Evolutionary conservation across 495 filamentous ascomycete genomes (phyloP).

Genomic region (Clohesyomyces aquaticus): DNA sequence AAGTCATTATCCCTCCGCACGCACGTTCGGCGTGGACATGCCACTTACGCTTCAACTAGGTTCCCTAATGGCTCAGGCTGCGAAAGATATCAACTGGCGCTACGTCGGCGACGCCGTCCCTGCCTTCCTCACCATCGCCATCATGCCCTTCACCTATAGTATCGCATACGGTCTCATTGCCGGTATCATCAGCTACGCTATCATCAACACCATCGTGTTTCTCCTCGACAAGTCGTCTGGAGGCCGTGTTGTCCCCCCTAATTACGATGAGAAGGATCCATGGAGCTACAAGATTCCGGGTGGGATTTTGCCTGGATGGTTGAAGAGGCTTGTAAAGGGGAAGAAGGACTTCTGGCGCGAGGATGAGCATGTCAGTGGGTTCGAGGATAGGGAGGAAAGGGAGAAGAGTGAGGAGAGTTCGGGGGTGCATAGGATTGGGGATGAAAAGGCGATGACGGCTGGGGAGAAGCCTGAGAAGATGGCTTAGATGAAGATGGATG

Average conservation of each 20-base stretch:
- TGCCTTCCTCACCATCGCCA: constrained; percentile 75
- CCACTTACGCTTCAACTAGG: constrained; percentile 46
- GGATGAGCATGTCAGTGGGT: constrained; percentile 18
- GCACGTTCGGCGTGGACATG: neutral
- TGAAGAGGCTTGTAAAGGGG: constrained; percentile 61
- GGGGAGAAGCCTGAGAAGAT: constrained; percentile 16
- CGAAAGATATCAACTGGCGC: constrained; percentile 79
- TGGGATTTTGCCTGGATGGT: constrained; percentile 71
- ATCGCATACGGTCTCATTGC: constrained; percentile 81
- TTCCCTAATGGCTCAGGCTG: constrained; percentile 75
- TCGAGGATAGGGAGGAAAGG: constrained; percentile 11
- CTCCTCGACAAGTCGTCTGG: constrained; percentile 63
- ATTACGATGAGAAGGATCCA: constrained; percentile 71
- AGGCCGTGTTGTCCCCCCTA: constrained; percentile 71
- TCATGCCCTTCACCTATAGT: constrained; percentile 87
- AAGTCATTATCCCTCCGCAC: neutral
- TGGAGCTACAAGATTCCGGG: constrained; percentile 73
- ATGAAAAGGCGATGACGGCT: constrained; percentile 5
- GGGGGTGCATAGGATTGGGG: neutral
- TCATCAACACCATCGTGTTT: constrained; percentile 69
- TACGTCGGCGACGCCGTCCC: constrained; percentile 79
- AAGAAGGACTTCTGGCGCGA: constrained; percentile 68
- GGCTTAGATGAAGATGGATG: constrained; percentile 2
- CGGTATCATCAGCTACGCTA: constrained; percentile 73
- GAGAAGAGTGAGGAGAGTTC: constrained; percentile 11